Evolutionary conservation across 163 green algal species (phyloP), one percentile per base, ranked within the genome.

Genomic region (Scenedesmus sp.): DNA sequence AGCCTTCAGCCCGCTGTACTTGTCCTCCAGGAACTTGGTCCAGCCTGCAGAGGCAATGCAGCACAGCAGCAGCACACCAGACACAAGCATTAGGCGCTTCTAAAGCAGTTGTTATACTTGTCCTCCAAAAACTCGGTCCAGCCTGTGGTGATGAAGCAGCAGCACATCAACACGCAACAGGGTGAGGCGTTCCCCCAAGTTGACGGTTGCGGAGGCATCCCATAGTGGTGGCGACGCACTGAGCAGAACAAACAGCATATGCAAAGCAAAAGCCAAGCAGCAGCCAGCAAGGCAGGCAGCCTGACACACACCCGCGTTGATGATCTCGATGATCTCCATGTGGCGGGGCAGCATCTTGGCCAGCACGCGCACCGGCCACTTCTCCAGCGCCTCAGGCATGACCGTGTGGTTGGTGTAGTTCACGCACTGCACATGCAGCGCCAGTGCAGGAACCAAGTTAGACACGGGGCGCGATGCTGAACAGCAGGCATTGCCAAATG

Each of bases 351-450:
- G 96, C 94, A 99, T 97, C 96, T 99, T 97, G 88, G 97, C 96
- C 94, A 99, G 96, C 91, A 99, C 94, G 79, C 96, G 96, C 84
- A 99, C 96, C 0, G 97, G 97, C 98, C 98, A 99, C 93, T 97
- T 97, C 96, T 99, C 98, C 86, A 99, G 94, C 54, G 98, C 98
- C 97, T 99, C 98, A 56, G 98, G 98, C 95, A 99, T 97, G 73
- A 99, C 96, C 6, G 98, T 99, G 96, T 99, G 98, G 96, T 99
- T 99, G 92, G 98, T 99, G 96, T 99, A 99, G 92, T 97, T 97
- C 89, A 98, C 96, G 73, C 96, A 96, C 95, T 97, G 94, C 23
- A 46, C 34, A 46, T 46, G 34, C 34, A 46, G 34, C 34, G 34
- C 34, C 34, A 46, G 34, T 46, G 34, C 34, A 46, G 34, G 34